Evolutionary conservation across 1,284 basidiomycete genomes (phyloP).

Genomic region (Cryptococcus wingfieldii): DNA sequence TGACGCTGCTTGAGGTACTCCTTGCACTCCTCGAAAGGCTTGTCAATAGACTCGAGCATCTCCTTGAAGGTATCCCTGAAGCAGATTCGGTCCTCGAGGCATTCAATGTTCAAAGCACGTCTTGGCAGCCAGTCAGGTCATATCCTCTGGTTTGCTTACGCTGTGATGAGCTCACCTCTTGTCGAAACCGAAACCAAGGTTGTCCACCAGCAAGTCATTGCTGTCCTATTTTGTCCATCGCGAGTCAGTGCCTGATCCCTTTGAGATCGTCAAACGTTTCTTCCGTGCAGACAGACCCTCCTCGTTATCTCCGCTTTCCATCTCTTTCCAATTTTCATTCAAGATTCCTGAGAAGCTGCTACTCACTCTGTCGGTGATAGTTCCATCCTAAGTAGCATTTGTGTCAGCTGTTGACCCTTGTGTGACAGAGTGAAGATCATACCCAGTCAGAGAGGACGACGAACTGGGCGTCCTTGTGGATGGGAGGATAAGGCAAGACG

Average conservation of each 20-base stretch:
- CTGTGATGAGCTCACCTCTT: slow-evolving; percentile 14
- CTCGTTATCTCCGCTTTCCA: no score
- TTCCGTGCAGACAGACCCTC: no score
- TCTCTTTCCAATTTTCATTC: no score
- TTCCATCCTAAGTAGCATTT: slow-evolving; percentile 63
- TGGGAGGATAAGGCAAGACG: slow-evolving; percentile 66
- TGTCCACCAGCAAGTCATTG: slow-evolving; percentile 63
- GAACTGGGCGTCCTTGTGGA: slow-evolving; percentile 74
- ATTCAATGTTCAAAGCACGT: slow-evolving; percentile 65
- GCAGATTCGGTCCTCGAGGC: slow-evolving; percentile 61
- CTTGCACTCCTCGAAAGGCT: slow-evolving; percentile 73
- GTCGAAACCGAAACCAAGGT: slow-evolving; percentile 50
- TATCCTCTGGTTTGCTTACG: neutral
- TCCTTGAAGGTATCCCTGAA: slow-evolving; percentile 76
- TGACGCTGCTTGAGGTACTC: slow-evolving; percentile 60
- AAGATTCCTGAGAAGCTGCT: no score
- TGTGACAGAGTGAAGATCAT: slow-evolving; percentile 39
- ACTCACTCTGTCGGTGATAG: slow-evolving; percentile 66
- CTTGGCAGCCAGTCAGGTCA: slow-evolving; percentile 17
- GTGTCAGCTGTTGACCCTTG: slow-evolving; percentile 1
- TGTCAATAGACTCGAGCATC: slow-evolving; percentile 71
- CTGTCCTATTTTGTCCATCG: slow-evolving; percentile 55
- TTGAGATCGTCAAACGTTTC: no score
- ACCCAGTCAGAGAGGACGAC: slow-evolving; percentile 86
- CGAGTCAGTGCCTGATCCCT: no score